A percentile compares a stretch with the other conserved stretches of the same genome.
Evolutionary conservation across 768 basidiomycete species (phyloP).

Genomic region (Xerocomus brunneocitrinus): DNA sequence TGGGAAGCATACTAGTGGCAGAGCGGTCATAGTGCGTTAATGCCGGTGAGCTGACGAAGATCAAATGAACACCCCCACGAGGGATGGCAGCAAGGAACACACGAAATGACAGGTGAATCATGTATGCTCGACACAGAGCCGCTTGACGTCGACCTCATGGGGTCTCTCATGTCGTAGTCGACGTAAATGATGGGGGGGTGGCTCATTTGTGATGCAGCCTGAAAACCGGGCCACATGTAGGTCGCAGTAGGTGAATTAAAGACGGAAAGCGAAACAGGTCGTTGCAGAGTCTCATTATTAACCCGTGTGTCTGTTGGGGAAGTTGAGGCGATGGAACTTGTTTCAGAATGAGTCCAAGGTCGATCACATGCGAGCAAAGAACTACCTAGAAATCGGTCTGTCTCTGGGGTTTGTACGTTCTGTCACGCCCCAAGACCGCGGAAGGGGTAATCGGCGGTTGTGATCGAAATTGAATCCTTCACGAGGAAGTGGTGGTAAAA

Average conservation of each 20-base stretch:
- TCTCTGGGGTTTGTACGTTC: constrained; percentile 21
- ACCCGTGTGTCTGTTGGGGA: constrained; percentile 17
- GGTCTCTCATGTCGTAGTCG: constrained; percentile 29
- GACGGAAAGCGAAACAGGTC: constrained; percentile 36
- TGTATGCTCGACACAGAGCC: constrained; percentile 27
- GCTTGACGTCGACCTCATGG: constrained; percentile 31
- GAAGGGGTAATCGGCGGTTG: constrained; percentile 30
- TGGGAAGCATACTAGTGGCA: constrained; percentile 29
- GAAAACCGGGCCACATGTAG: constrained; percentile 45
- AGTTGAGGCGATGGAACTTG: constrained; percentile 21
- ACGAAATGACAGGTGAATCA: constrained; percentile 29
- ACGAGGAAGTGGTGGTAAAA: constrained; percentile 29
- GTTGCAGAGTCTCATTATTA: constrained; percentile 26
- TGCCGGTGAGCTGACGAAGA: constrained; percentile 26
- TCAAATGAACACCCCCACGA: constrained; percentile 13
- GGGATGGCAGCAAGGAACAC: constrained; percentile 20
- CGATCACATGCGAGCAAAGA: constrained; percentile 4
- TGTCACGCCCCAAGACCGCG: constrained; percentile 28
- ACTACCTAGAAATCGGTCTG: constrained; percentile 26
- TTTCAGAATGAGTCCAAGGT: constrained; percentile 17
- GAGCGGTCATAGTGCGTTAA: constrained; percentile 24
- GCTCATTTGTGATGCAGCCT: constrained; percentile 41
- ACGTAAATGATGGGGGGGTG: constrained; percentile 39
- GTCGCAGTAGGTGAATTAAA: constrained; percentile 43
- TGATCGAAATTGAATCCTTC: constrained; percentile 32